These are phyloP conservation scores for Phytophthora ohioensis DNA, from an alignment of 352 stramenopile species.

Conservation along the genomic window DNA sequence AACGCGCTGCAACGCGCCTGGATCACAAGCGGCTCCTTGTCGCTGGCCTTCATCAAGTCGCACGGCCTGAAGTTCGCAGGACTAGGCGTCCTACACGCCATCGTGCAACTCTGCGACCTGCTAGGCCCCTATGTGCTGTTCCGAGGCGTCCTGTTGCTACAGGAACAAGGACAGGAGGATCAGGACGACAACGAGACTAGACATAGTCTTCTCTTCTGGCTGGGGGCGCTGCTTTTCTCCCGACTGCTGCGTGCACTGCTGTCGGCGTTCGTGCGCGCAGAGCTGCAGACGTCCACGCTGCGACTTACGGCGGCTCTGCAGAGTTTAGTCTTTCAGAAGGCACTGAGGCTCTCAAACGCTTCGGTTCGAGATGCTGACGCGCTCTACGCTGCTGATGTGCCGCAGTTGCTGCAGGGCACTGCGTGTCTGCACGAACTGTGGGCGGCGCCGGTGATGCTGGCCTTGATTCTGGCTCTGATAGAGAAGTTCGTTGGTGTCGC, in stretches of 20 bases:
- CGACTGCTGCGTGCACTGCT: conserved; percentile 71
- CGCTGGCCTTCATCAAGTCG: conserved; percentile 56
- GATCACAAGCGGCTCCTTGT: conserved; percentile 64
- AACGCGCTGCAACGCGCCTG: conserved; percentile 67
- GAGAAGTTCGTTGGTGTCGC: conserved; percentile 61
- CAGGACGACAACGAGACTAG: conserved; percentile 20
- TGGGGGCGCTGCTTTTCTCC: conserved; percentile 65
- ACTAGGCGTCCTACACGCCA: conserved; percentile 53
- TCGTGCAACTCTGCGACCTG: conserved; percentile 61
- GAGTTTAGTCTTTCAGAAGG: conserved; percentile 81
- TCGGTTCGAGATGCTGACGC: conserved; percentile 50
- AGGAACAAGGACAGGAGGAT: conserved; percentile 22
- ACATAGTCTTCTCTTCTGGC: conserved; percentile 59
- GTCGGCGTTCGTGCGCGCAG: conserved; percentile 64
- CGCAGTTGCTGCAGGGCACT: conserved; percentile 63
- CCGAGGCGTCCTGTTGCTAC: conserved; percentile 60
- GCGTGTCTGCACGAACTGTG: conserved; percentile 83
- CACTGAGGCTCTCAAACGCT: conserved; percentile 53
- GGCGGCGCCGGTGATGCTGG: conserved; percentile 62
- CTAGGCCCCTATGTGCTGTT: conserved; percentile 73
- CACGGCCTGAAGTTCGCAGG: conserved; percentile 59
- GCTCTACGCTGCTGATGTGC: conserved; percentile 73
- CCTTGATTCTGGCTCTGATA: conserved; percentile 58
- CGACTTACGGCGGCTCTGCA: conserved; percentile 73
- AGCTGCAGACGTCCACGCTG: conserved; percentile 72